Base-by-base conservation (phyloP, 139 green algal species). In the Closterium sp. region DNA sequence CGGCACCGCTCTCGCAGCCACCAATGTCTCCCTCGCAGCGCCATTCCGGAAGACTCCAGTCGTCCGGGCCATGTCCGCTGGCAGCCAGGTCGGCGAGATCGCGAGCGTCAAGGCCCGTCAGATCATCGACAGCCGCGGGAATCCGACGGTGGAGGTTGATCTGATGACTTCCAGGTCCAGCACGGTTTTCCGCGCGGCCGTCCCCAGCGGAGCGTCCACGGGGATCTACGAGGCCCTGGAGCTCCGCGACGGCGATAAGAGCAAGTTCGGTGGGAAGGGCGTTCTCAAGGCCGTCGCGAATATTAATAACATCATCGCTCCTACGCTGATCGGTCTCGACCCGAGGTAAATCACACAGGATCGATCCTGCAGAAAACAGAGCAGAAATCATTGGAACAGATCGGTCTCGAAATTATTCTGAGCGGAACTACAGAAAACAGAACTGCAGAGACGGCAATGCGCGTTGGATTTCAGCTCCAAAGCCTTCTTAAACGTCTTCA, bases 41-140 rank as follows among this genome's bases (percentile, higher is more conserved):
- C 55, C 55, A 76, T 76, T 76, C 12, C 55, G 55, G 16, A 76
- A 76, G 55, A 76, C 55, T 2, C 12, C 55, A 1, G 55, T 19
- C 55, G 55, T 76, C 0, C 55, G 55, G 55, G 55, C 55, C 55
- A 76, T 76, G 55, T 76, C 55, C 55, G n/a, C n/a, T n/a, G 55
- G 55, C 23, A 76, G 55, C 55, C 0, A 76, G 16, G 55, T 76
- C 55, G 55, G 55, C 55, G 55, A 91, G 55, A 94, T 94, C 33
- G 84, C 36, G 33, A 84, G 89, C 23, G 93, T 94, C 34, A 92
- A 69, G 36, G 98, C 95, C 55, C 96, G 98, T 36, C 97, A 99
- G 97, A 97, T 99, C 90, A 96, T 99, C 69, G 98, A 99, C 96
- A 98, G 97, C 5, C 96, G 98, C 34, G 98, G 98, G 88, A 99